Conservation (phyloP, 495 filamentous ascomycete genomes). For the Penicillium coffeae region DNA sequence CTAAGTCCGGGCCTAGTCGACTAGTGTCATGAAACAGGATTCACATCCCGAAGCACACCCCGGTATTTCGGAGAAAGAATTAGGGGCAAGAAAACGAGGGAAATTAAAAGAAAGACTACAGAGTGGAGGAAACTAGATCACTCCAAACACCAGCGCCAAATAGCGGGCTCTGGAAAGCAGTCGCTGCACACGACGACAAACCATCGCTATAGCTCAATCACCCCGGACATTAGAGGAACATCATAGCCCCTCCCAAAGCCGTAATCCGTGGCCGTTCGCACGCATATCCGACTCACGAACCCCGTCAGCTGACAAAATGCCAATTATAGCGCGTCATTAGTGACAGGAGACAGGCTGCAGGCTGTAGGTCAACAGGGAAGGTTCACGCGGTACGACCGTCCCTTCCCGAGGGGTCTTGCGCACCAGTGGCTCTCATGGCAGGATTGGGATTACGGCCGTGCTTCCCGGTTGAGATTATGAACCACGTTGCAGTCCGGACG, state of each 20-base stretch:
- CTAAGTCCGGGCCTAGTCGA: neutral
- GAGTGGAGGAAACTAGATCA: too few relatives aligned
- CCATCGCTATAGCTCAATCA: neutral
- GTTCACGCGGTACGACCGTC: conserved; percentile 5
- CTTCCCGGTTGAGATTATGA: conserved; percentile 11
- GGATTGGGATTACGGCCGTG: conserved; percentile 17
- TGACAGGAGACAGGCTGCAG: neutral
- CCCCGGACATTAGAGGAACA: neutral
- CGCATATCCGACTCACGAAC: neutral
- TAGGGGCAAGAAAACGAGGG: neutral
- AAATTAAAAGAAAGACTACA: neutral
- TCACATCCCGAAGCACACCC: conserved; percentile 2
- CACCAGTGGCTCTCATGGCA: neutral
- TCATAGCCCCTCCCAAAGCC: neutral
- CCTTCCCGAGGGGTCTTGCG: conserved; percentile 1
- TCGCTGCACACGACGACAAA: neutral
- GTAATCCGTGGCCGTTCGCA: neutral
- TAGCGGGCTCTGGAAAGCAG: too few relatives aligned
- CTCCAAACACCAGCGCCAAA: too few relatives aligned
- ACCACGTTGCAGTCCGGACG: conserved; percentile 21
- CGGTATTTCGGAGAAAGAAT: neutral
- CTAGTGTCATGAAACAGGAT: conserved; percentile 5
- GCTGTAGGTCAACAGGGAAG: neutral
- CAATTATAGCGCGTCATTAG: conserved; percentile 1
- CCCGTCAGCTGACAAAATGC: conserved; percentile 5